Evolutionary conservation across 371 early-diverging fungal species (phyloP).

Genomic region (Blastocladiella emersonii): DNA sequence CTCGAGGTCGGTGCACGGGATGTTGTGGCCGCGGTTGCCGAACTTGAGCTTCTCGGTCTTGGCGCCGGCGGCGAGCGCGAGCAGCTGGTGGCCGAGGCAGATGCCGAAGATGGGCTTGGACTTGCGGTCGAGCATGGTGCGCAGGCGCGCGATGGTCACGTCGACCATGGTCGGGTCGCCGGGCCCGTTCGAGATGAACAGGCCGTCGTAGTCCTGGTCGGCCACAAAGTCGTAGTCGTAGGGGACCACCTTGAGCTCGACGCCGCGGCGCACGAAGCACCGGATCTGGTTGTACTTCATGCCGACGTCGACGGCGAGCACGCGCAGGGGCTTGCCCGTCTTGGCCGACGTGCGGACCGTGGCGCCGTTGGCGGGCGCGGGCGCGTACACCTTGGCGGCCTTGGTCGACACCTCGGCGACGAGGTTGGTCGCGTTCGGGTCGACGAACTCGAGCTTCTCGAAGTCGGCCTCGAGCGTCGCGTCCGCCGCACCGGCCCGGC

Average conservation of each 20-base stretch:
- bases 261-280: conserved; percentile 84
- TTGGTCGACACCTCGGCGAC: conserved; percentile 85
- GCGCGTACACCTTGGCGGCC: conserved; percentile 53
- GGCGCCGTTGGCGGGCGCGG: conserved; percentile 44
- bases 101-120: conserved; percentile 93
- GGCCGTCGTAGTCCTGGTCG: conserved; percentile 61
- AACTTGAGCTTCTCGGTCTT: conserved; percentile 88
- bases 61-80: conserved; percentile 87
- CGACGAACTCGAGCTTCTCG: conserved; percentile 72
- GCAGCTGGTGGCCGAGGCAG: conserved; percentile 91
- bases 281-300: conserved; percentile 97
- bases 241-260: conserved; percentile 85
- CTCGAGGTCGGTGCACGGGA: conserved; percentile 88
- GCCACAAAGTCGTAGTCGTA: conserved; percentile 83
- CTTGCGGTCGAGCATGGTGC: conserved; percentile 42
- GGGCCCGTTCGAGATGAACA: conserved; percentile 93
- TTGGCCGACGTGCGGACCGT: conserved; percentile 8
- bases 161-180: conserved; percentile 83
- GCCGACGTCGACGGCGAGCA: conserved; percentile 89
- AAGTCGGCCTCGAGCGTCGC: conserved; percentile 32
- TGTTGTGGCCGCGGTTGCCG: conserved; percentile 97
- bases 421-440: conserved; percentile 81
- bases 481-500: conserved; percentile 10
- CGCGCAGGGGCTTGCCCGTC: conserved; percentile 62
- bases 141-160: conserved; percentile 55